Evolutionary conservation across 208 protist species (phyloP).

Genomic region (Lotmaria passim): DNA sequence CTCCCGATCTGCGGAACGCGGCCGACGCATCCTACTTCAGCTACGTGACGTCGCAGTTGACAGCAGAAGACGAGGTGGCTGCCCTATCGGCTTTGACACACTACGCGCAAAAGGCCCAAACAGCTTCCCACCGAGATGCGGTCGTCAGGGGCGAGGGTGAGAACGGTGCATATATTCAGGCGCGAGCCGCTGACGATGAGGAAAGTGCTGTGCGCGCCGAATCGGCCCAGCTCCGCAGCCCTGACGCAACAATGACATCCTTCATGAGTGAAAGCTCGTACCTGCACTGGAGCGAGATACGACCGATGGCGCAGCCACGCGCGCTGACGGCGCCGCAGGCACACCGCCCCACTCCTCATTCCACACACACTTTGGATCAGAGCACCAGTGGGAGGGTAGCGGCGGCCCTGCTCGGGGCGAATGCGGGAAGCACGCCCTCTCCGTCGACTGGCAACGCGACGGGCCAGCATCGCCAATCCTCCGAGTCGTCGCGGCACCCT

Average conservation of each 20-base stretch:
- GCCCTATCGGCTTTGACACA: constrained; percentile 4
- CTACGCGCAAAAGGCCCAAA: neutral
- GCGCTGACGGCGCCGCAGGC: neutral
- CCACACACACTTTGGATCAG: constrained; percentile 3
- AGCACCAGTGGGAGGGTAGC: constrained; percentile 14
- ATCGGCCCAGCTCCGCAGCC: constrained; percentile 1
- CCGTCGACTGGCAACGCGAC: neutral
- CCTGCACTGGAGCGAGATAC: constrained; percentile 37
- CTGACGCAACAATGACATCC: constrained; percentile 25
- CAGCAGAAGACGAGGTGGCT: neutral
- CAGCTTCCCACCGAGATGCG: neutral
- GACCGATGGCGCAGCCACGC: constrained; percentile 7
- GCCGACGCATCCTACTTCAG: neutral
- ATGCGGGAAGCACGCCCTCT: constrained; percentile 17
- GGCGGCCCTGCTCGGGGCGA: constrained; percentile 2
- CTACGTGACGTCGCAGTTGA: neutral
- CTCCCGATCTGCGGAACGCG: neutral
- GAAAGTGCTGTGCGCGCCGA: neutral
- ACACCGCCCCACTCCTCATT: neutral
- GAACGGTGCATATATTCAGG: neutral
- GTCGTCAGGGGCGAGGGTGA: neutral
- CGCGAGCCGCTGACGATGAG: neutral
- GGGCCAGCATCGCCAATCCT: constrained; percentile 9
- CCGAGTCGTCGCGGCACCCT: constrained; percentile 10
- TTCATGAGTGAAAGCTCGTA: constrained; percentile 35